Base-by-base conservation (phyloP, 495 filamentous ascomycete species). In the Lasiosphaeria hispida region DNA sequence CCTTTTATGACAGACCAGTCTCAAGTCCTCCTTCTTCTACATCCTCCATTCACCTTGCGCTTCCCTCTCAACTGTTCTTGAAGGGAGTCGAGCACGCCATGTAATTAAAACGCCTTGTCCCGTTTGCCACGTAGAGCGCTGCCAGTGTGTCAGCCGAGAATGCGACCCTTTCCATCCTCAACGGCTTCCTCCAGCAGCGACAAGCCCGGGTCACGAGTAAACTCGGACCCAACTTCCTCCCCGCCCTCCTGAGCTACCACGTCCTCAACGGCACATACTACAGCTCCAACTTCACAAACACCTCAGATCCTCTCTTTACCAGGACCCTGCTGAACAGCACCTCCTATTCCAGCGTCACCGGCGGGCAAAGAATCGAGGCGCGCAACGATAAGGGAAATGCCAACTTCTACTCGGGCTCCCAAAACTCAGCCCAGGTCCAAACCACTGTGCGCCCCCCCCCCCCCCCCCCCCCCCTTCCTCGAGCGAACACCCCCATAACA, bases 221-320 rank as follows among this genome's bases (percentile, higher is more conserved):
- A 64, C 19, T 61, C 66, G 4, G 69, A 82, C 45, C 59, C 74
- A 3, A 68, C 9, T 62, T 72, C 17, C 55, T 85, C 0, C 55
- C 67, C 17, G 81, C 82, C 15, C 63, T 88, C 19, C 69, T 90
- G 17, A 65, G 65, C 53, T 90, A 90, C 65, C 87, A 90, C 68
- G 77, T 90, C 44, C 71, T 90, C 13, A 77, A 81, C 47, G 86
- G 86, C 6, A 75, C 71, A 3, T 76, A 79, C 41, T 72, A 72
- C 11, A 64, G 73, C 0, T 64, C 73, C 18, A 74, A 79, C 50
- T 64, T 80, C 37, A 63, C 58, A n/a, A 66, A 73, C 15, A 8
- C 39, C 39, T 36, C 18, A 0, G 14, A 30, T 4, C 35, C 17
- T 34, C 57, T 60, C 61, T 86, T 87, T 60, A 64, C 84, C 13